Evolutionary conservation across 2,329 filamentous ascomycete genomes (phyloP), one percentile per base, ranked within the genome.

Genomic region (Bipolaris cookei): DNA sequence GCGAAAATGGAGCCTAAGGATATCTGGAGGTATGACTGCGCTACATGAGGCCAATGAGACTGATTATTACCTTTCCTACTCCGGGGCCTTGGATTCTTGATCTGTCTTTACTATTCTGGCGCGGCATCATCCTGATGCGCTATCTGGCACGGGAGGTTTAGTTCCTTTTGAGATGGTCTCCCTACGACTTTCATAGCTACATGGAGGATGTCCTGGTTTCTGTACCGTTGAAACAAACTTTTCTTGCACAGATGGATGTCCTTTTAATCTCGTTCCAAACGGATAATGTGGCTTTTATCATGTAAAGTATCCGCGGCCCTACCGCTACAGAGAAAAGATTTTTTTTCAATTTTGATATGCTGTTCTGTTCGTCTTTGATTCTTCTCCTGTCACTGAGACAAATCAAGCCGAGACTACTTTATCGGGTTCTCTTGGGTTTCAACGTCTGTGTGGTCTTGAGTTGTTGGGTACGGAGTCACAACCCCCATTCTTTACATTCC

Each of bases 11-110:
- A 57, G 54, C 43, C 43, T 35, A 45, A 43, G 43, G 37, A 48
- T 39, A 43, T 48, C 39, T 37, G 38, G 38, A 53, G 54, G 54
- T 38, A 35, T 44, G 21, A 56, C 11, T 56, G 54, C 46, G 48
- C 48, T 28, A 28, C 35, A 56, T 43, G 49, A 48, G 51, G 28
- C 49, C 41, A 35, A 53, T 37, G 54, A 53, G 54, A 56, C 43
- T 53, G 49, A 16, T 56, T 42, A 42, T 48, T 37, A 44, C 51
- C 46, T 51, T 45, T 20, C 10, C 45, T 32, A 35, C 32, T 13
- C 37, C 32, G 34, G 25, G 54, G 49, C 43, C 49, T 47, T 56
- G 45, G 38, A 54, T 50, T 30, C 34, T 54, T 30, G n/a, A 44
- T 43, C 45, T 43, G 38, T 32, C 20, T 56, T 20, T 51, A n/a